Base-by-base conservation (phyloP, 2,329 filamentous ascomycete species). In the Arthrobotrys megalospora region DNA sequence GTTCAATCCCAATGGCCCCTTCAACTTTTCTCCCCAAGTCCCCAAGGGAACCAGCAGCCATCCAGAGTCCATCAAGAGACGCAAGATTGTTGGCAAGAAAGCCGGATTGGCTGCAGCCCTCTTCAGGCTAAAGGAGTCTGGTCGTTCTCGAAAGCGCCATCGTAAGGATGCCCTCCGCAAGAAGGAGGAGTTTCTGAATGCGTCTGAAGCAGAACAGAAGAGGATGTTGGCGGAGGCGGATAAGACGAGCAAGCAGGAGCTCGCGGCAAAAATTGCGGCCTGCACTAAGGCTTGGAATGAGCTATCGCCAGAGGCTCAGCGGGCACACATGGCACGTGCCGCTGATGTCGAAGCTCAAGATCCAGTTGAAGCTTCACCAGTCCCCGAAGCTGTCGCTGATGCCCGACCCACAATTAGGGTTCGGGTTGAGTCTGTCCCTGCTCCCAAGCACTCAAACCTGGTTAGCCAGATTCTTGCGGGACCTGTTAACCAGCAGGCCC, bases 1-100 rank as follows among this genome's bases (percentile, higher is more conserved):
- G 75, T 78, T 78, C 47, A 72, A 62, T 2, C 75, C 75, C 1
- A 64, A 68, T 16, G 71, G 63, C 43, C 34, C 52, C 6, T 79
- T 75, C 47, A 79, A 75, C 48, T 79, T 79, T 16, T 7, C 8
- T 8, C 52, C 63, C 21, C 48, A 70, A 3, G 12, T 48, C 10
- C 76, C 76, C 28, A 41, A 38, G 32, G 76, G 76, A n/a, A 28
- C 7, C 3, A 73, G 69, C 24, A 24, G 4, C 21, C 76, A 79
- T 32, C 76, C 76, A n/a, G 76, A 79, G 60, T 79, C 76, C 21
- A 32, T 75, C 10, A 79, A 79, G 24, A 34, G 76, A 38, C 68
- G 76, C 3, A 45, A 12, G n/a, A 79, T 75, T 10, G 53, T 75
- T n/a, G 62, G 38, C n/a, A 79, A 75, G 41, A 79, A 79, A n/a